Evolutionary conservation across 495 filamentous ascomycete genomes (phyloP), one percentile per base, ranked within the genome.

Genomic region (Filosporella fistucella): DNA sequence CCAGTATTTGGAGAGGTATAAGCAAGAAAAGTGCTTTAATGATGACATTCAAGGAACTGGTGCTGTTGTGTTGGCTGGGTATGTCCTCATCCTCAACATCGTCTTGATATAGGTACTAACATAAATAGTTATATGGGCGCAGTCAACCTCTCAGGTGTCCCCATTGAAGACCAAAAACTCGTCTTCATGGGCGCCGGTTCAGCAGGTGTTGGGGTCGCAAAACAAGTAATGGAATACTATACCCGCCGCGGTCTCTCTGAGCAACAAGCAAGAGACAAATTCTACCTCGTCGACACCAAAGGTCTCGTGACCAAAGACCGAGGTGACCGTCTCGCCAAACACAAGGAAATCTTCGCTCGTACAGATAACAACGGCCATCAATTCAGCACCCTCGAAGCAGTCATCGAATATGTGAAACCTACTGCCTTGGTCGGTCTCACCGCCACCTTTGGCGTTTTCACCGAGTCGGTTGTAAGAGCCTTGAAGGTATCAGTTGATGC

Each of bases 1-100:
- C 80, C 86, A 88, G 46, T 88, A 91, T 39, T 76, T 98, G 32
- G 84, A 95, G 64, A 78, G 89, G 35, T 97, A 96, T 64, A 84
- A 84, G 37, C 77, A 86, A 56, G 78, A 73, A 42, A 94, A 89
- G 63, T 91, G 86, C 72, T 98, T 98, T 79, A 98, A 98, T 61
- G 93, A 98, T 60, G 93, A 98, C 60, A 91, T 98, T 61, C 93
- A 97, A 75, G 93, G 93, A 58, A 98, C 93, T 57, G 93, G 93
- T 51, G 90, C 93, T 52, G 93, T 98, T 53, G 88, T 97, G 49
- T 76, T 97, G 32, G 90, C 79, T 30, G 93, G 93, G 72, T 79
- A 67, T 67, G 74, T 65, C 4, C 7, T 30, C 10, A 13, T 30
- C 25, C 22, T 43, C 23, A 1, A 18, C 21, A 11, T 13, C n/a